These are phyloP conservation scores for Phytophthora europaea DNA, from an alignment of 352 stramenopile genomes.

Conservation along the genomic window DNA sequence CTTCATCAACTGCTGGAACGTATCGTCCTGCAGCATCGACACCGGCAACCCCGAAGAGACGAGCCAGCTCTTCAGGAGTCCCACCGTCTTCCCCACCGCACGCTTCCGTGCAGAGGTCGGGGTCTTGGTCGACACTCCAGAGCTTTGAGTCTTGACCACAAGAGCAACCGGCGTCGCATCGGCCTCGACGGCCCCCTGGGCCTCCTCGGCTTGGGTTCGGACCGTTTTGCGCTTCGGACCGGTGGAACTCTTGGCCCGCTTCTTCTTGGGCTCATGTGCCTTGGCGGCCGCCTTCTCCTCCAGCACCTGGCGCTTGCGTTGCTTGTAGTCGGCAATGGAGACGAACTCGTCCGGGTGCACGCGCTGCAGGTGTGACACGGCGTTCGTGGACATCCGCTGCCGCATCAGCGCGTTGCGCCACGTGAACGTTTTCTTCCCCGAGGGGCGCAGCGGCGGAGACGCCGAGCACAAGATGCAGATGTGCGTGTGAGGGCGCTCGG, in stretches of 20 bases:
- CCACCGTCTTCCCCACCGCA: conserved; percentile 11
- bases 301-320: conserved; percentile 24
- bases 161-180: neutral
- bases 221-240: conserved; percentile 18
- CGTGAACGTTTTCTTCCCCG: conserved; percentile 6
- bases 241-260: conserved; percentile 18
- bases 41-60: conserved; percentile 35
- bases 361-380: conserved; percentile 43
- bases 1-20: conserved; percentile 32
- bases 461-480: conserved; percentile 45
- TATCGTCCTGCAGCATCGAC: conserved; percentile 24
- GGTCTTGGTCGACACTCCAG: neutral
- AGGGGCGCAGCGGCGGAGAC: conserved; percentile 10
- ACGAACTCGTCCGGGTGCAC: conserved; percentile 41
- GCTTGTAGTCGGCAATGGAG: conserved; percentile 29
- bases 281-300: neutral
- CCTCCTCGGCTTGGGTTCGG: neutral
- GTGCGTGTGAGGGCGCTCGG: conserved; percentile 40
- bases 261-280: conserved; percentile 20
- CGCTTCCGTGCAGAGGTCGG: conserved; percentile 24
- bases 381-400: conserved; percentile 53
- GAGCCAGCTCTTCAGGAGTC: conserved; percentile 42
- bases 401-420: conserved; percentile 48
- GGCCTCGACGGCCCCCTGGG: neutral
- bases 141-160: neutral